These are phyloP conservation scores for Crithidia brevicula DNA, from an alignment of 208 protist genomes.

Conservation along the genomic window DNA sequence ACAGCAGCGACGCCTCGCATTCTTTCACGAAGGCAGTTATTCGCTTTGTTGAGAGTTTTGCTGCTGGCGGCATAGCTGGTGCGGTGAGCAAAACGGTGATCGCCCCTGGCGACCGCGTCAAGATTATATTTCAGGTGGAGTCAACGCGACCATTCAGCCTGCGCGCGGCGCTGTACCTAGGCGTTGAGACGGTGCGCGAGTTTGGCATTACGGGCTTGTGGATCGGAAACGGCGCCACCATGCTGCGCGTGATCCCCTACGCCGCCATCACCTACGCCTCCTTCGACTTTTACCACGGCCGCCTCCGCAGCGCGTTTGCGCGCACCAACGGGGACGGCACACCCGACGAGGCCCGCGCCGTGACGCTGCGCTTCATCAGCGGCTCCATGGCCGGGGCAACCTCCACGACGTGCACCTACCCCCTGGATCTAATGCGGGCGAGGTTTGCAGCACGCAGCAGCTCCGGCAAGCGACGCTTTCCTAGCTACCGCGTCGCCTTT, in stretches of 20 bases:
- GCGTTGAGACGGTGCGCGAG: conserved; percentile 75
- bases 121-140: conserved; percentile 96
- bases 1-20: conserved; percentile 1
- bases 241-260: conserved; percentile 95
- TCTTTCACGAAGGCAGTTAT: conserved; percentile 49
- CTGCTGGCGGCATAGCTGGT: conserved; percentile 94
- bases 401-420: conserved; percentile 92
- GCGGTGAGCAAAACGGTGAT: conserved; percentile 94
- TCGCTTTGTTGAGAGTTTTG: conserved; percentile 89
- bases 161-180: conserved; percentile 62
- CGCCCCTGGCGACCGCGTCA: conserved; percentile 93
- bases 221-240: conserved; percentile 95
- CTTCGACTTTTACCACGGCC: conserved; percentile 91
- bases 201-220: conserved; percentile 91
- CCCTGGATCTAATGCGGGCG: conserved; percentile 94
- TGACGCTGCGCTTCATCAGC: conserved; percentile 75
- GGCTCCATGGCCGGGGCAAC: conserved; percentile 94
- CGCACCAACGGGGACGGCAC: conserved; percentile 27
- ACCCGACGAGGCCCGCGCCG: conserved; percentile 48
- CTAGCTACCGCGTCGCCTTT: conserved; percentile 78
- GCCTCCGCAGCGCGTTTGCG: conserved; percentile 14
- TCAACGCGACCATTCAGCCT: conserved; percentile 65
- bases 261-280: conserved; percentile 94
- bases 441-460: conserved; percentile 80
- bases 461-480: conserved; percentile 60